Evolutionary conservation across 345 rosid genomes (phyloP).

Genomic region (Syzygium jambos): DNA sequence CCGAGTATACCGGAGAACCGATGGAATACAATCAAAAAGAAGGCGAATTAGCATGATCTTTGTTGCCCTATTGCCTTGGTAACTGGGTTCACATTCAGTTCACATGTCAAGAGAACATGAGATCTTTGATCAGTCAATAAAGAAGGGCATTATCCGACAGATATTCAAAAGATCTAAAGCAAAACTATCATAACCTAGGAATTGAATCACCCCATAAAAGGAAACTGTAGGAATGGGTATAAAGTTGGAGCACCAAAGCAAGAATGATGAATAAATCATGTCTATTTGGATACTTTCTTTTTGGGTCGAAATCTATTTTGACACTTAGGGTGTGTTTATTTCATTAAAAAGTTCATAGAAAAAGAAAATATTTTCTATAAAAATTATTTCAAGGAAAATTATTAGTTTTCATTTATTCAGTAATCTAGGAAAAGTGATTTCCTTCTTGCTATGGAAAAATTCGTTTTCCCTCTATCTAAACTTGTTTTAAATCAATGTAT

Average conservation of each 20-base stretch:
- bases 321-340: not conserved
- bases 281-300: not conserved
- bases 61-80: not conserved
- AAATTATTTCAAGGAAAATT: not conserved
- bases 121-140: not conserved
- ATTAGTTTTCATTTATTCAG: not conserved
- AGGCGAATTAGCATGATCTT: not conserved
- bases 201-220: not conserved
- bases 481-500: not conserved
- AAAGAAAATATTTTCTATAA: not conserved
- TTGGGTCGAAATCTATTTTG: too few species aligned
- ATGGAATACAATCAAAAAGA: not conserved
- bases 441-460: accelerated
- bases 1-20: not conserved
- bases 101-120: not conserved
- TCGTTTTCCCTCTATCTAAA: not conserved
- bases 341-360: accelerated
- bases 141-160: not conserved
- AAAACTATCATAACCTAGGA: not conserved
- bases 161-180: not conserved
- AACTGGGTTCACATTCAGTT: not conserved
- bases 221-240: not conserved
- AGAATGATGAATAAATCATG: not conserved
- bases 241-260: not conserved
- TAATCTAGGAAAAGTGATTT: accelerated